These are phyloP conservation scores for Colletotrichum aenigma DNA, from an alignment of 2,329 filamentous ascomycete species.

Conservation along the genomic window DNA sequence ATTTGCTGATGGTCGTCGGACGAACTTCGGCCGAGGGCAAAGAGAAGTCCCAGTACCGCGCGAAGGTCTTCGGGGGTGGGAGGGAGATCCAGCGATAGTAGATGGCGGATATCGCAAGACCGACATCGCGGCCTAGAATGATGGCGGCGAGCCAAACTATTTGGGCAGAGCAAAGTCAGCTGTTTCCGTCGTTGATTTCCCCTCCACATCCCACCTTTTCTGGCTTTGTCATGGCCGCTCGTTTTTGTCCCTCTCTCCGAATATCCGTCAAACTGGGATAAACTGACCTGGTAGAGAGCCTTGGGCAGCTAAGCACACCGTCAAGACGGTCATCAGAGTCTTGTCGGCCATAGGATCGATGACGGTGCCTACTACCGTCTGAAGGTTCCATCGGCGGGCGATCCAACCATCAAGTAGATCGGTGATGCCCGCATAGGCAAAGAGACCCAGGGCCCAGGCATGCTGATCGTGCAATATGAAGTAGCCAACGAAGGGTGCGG, in stretches of 20 bases:
- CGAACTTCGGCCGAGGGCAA: conserved; percentile 85
- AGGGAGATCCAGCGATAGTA: conserved; percentile 97
- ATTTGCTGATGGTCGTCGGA: conserved; percentile 84
- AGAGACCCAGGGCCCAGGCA: conserved; percentile 79
- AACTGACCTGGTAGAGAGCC: conserved; percentile 77
- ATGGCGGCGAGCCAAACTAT: conserved; percentile 85
- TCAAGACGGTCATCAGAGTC: conserved; percentile 90
- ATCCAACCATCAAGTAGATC: conserved; percentile 95
- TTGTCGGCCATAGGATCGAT: conserved; percentile 99
- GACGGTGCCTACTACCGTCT: conserved; percentile 93
- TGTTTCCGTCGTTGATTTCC: background rate
- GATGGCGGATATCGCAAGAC: conserved; percentile 82
- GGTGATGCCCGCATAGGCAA: conserved; percentile 89
- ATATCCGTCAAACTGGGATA: background rate
- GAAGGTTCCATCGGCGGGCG: conserved; percentile 82
- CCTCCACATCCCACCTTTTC: background rate
- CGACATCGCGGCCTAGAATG: conserved; percentile 87
- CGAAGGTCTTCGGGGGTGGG: conserved; percentile 90
- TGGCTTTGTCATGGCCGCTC: background rate
- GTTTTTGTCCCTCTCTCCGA: background rate
- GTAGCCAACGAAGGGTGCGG: conserved; percentile 87
- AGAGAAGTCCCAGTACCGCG: conserved; percentile 96
- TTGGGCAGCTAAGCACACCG: conserved; percentile 82
- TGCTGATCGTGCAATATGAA: conserved; percentile 85
- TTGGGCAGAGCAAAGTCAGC: background rate